Evolutionary conservation across 306 rosid genomes (phyloP).

Genomic region (Acmispon strigosus): DNA sequence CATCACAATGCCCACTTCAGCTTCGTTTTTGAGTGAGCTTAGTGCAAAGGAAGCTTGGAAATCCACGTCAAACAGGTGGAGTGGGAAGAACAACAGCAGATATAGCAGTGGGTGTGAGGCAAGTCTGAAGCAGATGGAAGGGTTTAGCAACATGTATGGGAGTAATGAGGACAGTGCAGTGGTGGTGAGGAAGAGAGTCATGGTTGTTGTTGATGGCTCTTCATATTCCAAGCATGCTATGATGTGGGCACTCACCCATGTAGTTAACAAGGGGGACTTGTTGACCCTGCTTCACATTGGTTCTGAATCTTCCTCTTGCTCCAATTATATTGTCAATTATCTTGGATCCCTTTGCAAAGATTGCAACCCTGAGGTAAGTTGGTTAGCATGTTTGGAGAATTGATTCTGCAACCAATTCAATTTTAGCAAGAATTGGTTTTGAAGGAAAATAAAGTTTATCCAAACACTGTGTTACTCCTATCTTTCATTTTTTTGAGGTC

Average conservation of each 20-base stretch:
- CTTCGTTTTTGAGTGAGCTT: conserved; percentile 54
- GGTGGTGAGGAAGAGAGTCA: conserved; percentile 68
- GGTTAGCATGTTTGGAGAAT: not conserved
- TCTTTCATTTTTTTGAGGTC: not conserved
- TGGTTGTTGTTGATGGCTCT: conserved; percentile 80
- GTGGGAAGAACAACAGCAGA: conserved; percentile 22
- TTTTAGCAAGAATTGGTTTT: no score
- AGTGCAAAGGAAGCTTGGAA: conserved; percentile 61
- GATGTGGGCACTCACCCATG: conserved; percentile 91
- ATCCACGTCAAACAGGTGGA: conserved; percentile 64
- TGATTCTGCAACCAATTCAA: no score
- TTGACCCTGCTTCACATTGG: conserved; percentile 72
- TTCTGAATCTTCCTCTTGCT: conserved; percentile 36
- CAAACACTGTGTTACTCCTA: not conserved
- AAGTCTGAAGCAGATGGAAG: conserved; percentile 53
- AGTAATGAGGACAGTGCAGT: conserved; percentile 33
- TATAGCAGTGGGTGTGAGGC: conserved; percentile 26
- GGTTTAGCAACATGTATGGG: conserved; percentile 41
- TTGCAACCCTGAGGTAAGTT: conserved; percentile 76
- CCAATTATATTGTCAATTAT: conserved; percentile 52
- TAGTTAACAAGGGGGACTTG: conserved; percentile 72
- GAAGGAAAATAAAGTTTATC: no score
- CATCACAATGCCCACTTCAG: conserved; percentile 43
- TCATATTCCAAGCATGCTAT: conserved; percentile 81
- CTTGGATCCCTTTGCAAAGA: conserved; percentile 84